Evolutionary conservation across 495 filamentous ascomycete species (phyloP), one percentile per base, ranked within the genome.

Genomic region (Apodospora peruviana): DNA sequence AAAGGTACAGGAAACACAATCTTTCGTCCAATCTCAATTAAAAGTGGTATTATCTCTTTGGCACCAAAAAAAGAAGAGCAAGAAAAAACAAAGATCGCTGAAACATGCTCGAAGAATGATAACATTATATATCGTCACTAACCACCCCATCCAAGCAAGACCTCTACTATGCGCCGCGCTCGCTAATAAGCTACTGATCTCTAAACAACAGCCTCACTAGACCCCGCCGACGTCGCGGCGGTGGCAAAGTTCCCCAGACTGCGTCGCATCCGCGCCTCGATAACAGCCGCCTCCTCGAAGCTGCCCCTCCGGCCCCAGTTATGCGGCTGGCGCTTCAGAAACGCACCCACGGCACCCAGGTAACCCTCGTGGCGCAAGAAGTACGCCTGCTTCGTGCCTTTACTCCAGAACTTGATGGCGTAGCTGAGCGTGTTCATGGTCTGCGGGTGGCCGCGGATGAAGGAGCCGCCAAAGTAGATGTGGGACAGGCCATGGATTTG

Each of bases 401-500:
- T 87, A 57, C 85, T 90, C 93, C 93, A 98, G 70, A 96, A 98
- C 47, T 85, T 85, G 69, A 97, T 97, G 60, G 91, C 93, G 60
- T 93, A 97, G 32, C 84, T 86, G 1, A 98, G 76, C 0, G 93
- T 96, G 62, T 95, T 91, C 85, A 98, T 97, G 14, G 93, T 98
- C 65, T 97, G 94, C 10, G 83, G 81, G 65, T 98, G 93, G 37
- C 93, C 91, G 12, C 94, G 85, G 61, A 98, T 98, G 67, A 97
- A 98, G 8, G 85, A 90, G 25, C 93, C 93, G 11, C 93, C 93
- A 59, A 98, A 98, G 68, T 98, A 98, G 47, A 98, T 97, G 62
- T 90, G 84, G 44, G 87, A 85, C 17, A 96, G 76, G 40, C 80
- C 75, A 65, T 98, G 90, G 59, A 95, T 93, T 57, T 95, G 88